These are phyloP conservation scores for Solanum chiquidenum DNA, from an alignment of 257 asterid species.

Conservation along the genomic window DNA sequence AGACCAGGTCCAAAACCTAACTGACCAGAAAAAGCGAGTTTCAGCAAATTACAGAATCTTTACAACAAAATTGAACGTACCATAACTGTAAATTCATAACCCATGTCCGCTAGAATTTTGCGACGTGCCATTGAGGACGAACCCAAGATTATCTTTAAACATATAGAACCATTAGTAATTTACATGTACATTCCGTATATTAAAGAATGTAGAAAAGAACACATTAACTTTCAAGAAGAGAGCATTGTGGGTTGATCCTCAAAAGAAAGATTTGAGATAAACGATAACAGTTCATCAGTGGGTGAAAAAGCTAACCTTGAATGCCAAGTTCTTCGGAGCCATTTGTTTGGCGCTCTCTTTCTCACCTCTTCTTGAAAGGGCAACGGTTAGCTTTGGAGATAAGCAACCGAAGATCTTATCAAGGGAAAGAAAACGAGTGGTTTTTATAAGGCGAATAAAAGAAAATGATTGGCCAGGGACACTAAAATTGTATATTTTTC, in stretches of 20 bases:
- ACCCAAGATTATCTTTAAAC: constrained; percentile 61
- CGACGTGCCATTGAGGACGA: constrained; percentile 75
- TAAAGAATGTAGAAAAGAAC: background rate
- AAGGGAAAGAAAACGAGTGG: background rate
- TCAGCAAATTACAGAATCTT: background rate
- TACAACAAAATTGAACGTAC: constrained; percentile 14
- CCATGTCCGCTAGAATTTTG: constrained; percentile 64
- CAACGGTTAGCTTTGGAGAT: constrained; percentile 20
- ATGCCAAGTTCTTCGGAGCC: constrained; percentile 33
- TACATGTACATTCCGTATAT: background rate
- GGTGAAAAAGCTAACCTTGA: constrained; percentile 11
- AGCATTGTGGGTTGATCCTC: background rate
- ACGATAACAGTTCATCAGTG: background rate
- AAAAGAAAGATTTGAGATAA: background rate
- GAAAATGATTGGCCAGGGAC: background rate
- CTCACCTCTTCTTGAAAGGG: background rate
- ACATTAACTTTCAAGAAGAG: background rate
- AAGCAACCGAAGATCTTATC: background rate
- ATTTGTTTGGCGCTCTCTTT: background rate
- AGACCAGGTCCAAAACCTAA: background rate
- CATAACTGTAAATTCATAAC: constrained; percentile 55
- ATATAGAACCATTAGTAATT: background rate
- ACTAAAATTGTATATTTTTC: no score
- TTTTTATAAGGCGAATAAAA: background rate
- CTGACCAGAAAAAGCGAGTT: background rate